phyloP scores from a whole-genome alignment of 176 grass and related monocot species.

The Avena eriantha region DNA sequence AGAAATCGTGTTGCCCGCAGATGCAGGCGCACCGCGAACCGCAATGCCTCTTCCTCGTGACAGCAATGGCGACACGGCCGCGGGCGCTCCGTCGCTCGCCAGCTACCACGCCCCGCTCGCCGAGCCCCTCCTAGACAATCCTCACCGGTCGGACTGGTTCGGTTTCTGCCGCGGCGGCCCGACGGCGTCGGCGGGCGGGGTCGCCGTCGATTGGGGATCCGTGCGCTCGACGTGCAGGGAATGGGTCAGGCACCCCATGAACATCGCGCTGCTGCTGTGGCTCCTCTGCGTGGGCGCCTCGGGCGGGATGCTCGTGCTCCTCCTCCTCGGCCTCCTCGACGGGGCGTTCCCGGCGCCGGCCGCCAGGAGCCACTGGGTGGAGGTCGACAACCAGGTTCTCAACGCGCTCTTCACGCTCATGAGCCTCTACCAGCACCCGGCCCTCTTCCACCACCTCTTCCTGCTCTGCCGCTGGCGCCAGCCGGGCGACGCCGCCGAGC shows the following conservation, averaged over 20 bases:
- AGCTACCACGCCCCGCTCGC: constrained; percentile 29
- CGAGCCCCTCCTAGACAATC: constrained; percentile 29
- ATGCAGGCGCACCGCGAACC: not conserved
- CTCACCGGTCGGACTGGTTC: constrained; percentile 35
- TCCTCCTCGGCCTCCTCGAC: constrained; percentile 69
- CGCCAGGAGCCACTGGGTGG: constrained; percentile 61
- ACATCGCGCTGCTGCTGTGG: constrained; percentile 69
- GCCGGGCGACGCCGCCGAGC: constrained; percentile 46
- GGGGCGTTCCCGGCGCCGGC: constrained; percentile 46
- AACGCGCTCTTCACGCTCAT: constrained; percentile 91
- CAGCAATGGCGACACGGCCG: not conserved
- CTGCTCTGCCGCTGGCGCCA: constrained; percentile 64
- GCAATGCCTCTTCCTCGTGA: constrained; percentile 28
- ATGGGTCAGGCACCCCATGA: constrained; percentile 73
- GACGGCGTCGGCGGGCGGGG: not conserved
- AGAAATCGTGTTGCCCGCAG: not conserved
- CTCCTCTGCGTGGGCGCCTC: constrained; percentile 64
- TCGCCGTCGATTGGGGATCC: constrained; percentile 42
- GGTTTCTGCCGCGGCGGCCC: constrained; percentile 23
- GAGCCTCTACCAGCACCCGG: constrained; percentile 82
- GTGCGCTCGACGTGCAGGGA: constrained; percentile 24
- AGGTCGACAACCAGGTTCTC: constrained; percentile 80
- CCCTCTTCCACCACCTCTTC: constrained; percentile 60
- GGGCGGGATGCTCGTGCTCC: constrained; percentile 59
- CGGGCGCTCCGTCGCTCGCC: constrained; percentile 5